Percentiles rank a stretch among this genome's conserved stretches.
phyloP scores from a whole-genome alignment of 257 asterid species.

The Striga asiatica region DNA sequence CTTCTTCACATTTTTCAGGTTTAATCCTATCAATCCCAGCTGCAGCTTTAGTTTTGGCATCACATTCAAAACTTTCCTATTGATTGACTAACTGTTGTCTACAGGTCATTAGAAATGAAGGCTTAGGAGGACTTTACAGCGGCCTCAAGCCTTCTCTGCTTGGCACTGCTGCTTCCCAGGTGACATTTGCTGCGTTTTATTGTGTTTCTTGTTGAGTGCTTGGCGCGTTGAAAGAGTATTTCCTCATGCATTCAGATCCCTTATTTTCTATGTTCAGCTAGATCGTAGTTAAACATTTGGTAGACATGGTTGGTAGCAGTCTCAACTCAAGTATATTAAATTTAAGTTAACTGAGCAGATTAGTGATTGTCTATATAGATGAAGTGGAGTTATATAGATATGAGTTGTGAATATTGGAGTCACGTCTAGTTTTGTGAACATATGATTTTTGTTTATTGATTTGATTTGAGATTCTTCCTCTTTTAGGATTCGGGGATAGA shows the following conservation, averaged over 20 bases:
- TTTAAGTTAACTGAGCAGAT: background rate
- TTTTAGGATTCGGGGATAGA: too few species aligned
- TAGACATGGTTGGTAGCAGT: background rate
- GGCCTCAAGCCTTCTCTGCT: conserved; percentile 90
- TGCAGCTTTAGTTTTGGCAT: background rate
- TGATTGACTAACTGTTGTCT: background rate
- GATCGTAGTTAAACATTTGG: background rate
- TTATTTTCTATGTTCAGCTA: background rate
- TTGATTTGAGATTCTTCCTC: too few species aligned
- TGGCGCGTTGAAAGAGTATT: background rate
- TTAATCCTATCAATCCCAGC: background rate
- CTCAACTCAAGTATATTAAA: background rate
- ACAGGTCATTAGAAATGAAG: conserved; percentile 63
- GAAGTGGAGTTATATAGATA: background rate
- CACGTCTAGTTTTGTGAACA: too few species aligned
- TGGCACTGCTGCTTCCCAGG: conserved; percentile 93
- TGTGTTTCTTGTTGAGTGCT: background rate
- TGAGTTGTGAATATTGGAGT: too few species aligned
- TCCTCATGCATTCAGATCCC: too few species aligned
- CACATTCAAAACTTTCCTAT: background rate
- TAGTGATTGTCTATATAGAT: background rate
- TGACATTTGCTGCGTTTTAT: conserved; percentile 10
- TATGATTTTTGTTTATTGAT: too few species aligned
- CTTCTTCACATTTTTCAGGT: conserved; percentile 62
- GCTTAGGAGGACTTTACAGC: conserved; percentile 83